A percentile compares a stretch with the other conserved stretches of the same genome.
phyloP scores from a whole-genome alignment of 2,329 filamentous ascomycete species.

The Apiospora saccharicola region DNA sequence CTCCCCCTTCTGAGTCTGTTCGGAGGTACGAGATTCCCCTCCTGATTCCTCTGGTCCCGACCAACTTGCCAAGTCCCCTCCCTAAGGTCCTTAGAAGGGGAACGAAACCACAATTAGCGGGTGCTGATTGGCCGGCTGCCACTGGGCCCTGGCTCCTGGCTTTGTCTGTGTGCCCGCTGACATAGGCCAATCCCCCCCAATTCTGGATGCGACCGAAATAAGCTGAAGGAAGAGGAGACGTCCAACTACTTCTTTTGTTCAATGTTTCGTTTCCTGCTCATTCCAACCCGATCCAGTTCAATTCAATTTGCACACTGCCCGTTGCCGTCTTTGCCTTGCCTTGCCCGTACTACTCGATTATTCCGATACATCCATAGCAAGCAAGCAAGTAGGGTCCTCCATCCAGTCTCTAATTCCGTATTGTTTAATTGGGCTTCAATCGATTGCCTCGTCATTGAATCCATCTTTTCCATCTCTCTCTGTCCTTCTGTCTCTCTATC shows the following conservation, averaged over 20 bases:
- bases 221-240: neutral
- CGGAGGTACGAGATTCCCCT: too few relatives aligned
- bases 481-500: neutral
- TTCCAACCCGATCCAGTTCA: neutral
- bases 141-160: neutral
- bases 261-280: neutral
- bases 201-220: neutral
- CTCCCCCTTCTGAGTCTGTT: neutral
- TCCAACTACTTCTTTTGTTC: neutral
- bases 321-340: neutral
- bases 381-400: neutral
- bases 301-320: neutral
- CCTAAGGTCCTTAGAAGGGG: neutral
- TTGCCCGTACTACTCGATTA: neutral
- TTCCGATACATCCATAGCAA: neutral
- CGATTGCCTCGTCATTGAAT: neutral
- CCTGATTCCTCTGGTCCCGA: too few relatives aligned
- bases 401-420: neutral
- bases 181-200: conserved; percentile 1
- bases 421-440: conserved; percentile 1
- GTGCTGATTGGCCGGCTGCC: neutral
- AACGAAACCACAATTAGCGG: neutral
- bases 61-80: neutral
- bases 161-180: conserved; percentile 1
- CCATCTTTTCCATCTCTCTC: neutral